A percentile compares a stretch with the other conserved stretches of the same genome.
Conservation (phyloP, 352 stramenopile genomes). For the Blastocystis hominis region DNA sequence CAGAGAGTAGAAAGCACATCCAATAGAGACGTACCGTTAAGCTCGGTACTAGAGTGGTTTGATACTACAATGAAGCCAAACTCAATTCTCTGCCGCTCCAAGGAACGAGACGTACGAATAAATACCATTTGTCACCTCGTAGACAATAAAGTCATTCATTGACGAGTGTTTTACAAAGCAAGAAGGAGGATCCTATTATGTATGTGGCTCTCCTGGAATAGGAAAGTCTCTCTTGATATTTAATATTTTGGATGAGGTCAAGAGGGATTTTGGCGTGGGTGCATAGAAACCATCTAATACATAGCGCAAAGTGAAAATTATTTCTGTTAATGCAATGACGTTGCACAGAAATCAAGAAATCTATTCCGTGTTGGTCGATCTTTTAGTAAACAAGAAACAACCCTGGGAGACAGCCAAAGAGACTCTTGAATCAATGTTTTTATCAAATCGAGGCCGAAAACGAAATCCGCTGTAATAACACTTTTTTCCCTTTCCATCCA, state of each 20-base stretch:
- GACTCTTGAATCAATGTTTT: not conserved
- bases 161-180: not conserved
- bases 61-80: conserved; percentile 17
- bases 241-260: conserved; percentile 22
- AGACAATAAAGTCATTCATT: conserved; percentile 12
- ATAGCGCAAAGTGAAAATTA: conserved; percentile 21
- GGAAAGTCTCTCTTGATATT: conserved; percentile 14
- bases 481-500: not conserved
- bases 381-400: not conserved
- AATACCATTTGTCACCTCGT: not conserved
- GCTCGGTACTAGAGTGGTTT: conserved; percentile 38
- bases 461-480: not conserved
- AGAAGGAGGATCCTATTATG: conserved; percentile 29
- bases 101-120: not conserved
- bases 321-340: conserved; percentile 34
- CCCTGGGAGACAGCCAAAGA: conserved; percentile 32
- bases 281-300: not conserved
- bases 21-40: not conserved
- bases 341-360: conserved; percentile 27
- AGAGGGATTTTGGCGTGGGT: not conserved
- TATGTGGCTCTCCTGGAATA: conserved; percentile 51
- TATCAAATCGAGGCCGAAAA: not conserved
- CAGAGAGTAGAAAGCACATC: not conserved
- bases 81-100: not conserved
- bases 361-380: not conserved